A percentile compares a stretch with the other conserved stretches of the same genome.
These are phyloP conservation scores for Penicillium sp. DNA, from an alignment of 2,329 filamentous ascomycete species.

Conservation along the genomic window DNA sequence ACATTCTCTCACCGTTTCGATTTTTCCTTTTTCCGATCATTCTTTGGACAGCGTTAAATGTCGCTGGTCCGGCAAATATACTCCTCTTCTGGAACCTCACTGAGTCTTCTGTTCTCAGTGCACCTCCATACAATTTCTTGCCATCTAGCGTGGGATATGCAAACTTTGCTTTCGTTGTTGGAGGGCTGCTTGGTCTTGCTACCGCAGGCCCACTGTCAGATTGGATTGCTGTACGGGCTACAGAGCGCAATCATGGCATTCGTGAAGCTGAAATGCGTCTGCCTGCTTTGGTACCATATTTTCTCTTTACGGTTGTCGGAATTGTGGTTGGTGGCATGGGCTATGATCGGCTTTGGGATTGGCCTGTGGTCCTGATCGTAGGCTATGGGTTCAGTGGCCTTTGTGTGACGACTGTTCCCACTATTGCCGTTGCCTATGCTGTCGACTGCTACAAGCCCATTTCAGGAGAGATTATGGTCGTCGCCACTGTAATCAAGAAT, in stretches of 20 bases:
- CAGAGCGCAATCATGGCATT: conserved; percentile 55
- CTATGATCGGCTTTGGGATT: conserved; percentile 51
- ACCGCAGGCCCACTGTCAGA: conserved; percentile 41
- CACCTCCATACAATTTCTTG: conserved; percentile 45
- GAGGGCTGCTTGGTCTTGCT: not conserved
- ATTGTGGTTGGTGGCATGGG: conserved; percentile 47
- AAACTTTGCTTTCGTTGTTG: not conserved
- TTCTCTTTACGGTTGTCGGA: not conserved
- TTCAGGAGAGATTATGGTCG: conserved; percentile 48
- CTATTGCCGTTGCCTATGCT: conserved; percentile 47
- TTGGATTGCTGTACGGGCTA: conserved; percentile 51
- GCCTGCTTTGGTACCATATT: conserved; percentile 49
- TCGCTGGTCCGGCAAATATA: conserved; percentile 38
- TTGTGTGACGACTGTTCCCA: conserved; percentile 43
- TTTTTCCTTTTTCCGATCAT: conserved; percentile 49
- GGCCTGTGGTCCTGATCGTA: conserved; percentile 51
- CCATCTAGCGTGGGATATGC: not conserved
- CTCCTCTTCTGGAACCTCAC: conserved; percentile 55
- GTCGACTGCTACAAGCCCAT: conserved; percentile 51
- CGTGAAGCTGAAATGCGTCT: conserved; percentile 63
- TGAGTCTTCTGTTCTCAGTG: conserved; percentile 48
- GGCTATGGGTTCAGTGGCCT: conserved; percentile 49
- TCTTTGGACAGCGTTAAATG: conserved; percentile 37
- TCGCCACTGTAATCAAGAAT: conserved; percentile 48
- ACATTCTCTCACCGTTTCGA: not conserved